These are phyloP conservation scores for Alloascoidea africana DNA, from an alignment of 805 yeast genomes.

Conservation along the genomic window DNA sequence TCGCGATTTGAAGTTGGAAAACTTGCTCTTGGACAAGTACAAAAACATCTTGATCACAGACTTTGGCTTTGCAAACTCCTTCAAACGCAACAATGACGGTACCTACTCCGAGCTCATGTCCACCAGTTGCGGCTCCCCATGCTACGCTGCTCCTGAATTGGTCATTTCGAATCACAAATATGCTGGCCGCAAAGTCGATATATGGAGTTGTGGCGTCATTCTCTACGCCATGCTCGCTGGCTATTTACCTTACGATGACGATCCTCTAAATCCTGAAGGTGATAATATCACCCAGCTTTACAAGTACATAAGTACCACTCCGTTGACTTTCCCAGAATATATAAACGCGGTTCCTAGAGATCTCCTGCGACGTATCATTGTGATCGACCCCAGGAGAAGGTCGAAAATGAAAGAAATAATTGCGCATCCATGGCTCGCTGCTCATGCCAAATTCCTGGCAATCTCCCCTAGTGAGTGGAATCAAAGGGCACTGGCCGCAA, in stretches of 20 bases:
- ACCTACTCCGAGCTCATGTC: slow-evolving; percentile 58
- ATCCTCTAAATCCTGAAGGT: slow-evolving; percentile 92
- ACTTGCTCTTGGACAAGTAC: slow-evolving; percentile 66
- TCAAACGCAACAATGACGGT: slow-evolving; percentile 18
- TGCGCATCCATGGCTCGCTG: slow-evolving; percentile 79
- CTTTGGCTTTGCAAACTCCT: slow-evolving; percentile 91
- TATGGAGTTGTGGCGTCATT: slow-evolving; percentile 95
- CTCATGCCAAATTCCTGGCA: slow-evolving; percentile 67
- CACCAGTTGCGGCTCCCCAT: slow-evolving; percentile 94
- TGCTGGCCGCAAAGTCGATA: slow-evolving; percentile 86
- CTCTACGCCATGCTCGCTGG: slow-evolving; percentile 96
- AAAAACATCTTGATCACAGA: slow-evolving; percentile 82
- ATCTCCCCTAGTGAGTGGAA: slow-evolving; percentile 92
- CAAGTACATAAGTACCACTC: slow-evolving; percentile 81
- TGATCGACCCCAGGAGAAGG: slow-evolving; percentile 73
- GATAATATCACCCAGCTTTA: slow-evolving; percentile 83
- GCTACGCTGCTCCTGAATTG: slow-evolving; percentile 96
- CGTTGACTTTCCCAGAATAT: slow-evolving; percentile 90
- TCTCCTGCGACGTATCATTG: slow-evolving; percentile 63
- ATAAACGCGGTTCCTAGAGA: slow-evolving; percentile 86
- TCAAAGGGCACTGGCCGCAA: too few species aligned
- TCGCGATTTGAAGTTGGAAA: slow-evolving; percentile 64
- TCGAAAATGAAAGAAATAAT: slow-evolving; percentile 54
- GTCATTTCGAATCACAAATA: slow-evolving; percentile 80
- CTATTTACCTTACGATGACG: slow-evolving; percentile 94